Base-by-base conservation (phyloP, 1,139 yeast species). In the Candida gigantensis region DNA sequence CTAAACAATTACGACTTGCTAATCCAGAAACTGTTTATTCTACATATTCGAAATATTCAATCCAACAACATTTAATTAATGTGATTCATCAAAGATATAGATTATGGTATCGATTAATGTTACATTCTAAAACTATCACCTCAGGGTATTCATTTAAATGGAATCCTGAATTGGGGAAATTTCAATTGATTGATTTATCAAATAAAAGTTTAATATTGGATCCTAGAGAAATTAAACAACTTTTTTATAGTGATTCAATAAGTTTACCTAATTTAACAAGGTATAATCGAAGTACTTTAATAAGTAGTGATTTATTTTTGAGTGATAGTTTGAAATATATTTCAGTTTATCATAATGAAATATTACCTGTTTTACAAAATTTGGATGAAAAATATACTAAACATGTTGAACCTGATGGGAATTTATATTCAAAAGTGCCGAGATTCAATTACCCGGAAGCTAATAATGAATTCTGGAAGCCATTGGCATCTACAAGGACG, bases 11-110 rank as follows among this genome's bases (percentile, higher is more conserved):
- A 34, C 42, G 73, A 26, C 53, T 57, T 10, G 68, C 66, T 7
- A 66, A 67, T 41, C 72, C 72, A 1, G 65, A 65, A 36, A 65
- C 72, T 0, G 72, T 66, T 3, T 67, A 67, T 43, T 63, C 70
- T 5, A 67, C 73, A 2, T 67, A 66, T 38, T 67, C 73, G 17
- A 67, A 67, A 40, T 67, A 65, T 40, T 64, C 71, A 5, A 65
- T 72, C 37, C 68, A 60, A 36, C 73, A 67, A 41, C 73, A 67
- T 50, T 47, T 67, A 21, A 43, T 49, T 14, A 62, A 65, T 39
- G 73, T 67, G 16, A 64, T 61, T 32, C 72, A 67, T 35, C 65
- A 58, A 41, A 40, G 72, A 24, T 67, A 66, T 43, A 63, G 59
- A 40, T 58, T 67, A 31, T 60, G 73, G 72, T 62, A 50, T 37